Base-by-base conservation (phyloP, 148 eudicot genomes). In the Nepenthes mirabilis region DNA sequence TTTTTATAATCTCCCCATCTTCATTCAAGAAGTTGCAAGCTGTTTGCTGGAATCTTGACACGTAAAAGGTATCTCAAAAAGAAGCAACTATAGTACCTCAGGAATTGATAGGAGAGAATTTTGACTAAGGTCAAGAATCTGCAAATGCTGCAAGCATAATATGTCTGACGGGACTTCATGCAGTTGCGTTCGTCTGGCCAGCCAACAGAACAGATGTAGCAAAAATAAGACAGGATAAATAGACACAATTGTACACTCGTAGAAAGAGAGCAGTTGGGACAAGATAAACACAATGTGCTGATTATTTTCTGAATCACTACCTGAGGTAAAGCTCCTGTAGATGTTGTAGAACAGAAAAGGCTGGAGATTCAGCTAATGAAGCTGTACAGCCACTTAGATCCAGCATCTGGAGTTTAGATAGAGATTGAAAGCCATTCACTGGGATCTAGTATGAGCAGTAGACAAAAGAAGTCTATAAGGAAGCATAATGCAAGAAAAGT, bases 321-420 rank as follows among this genome's bases (percentile, higher is more conserved):
- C 96, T 91, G 63, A 91, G 79, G 68, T 86, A 75, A 56, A 91
- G 96, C 78, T 91, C 98, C 75, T 83, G 82, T 78, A 91, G 63
- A 71, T 80, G 77, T 9, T 73, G 78, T 62, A 91, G 70, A 78
- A 80, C 64, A 48, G 95, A 82, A 72, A 91, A 88, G 64, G 78
- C 61, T 33, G 86, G 77, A 61, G 61, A 34, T 56, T 74, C 78
- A 14, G 82, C 81, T 78, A 88, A 72, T 59, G 85, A 82, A 69
- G 87, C 77, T 23, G 69, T 72, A 64, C 87, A 83, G 37, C 96
- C 83, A 77, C 98, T 91, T 65, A 91, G 83, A 71, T 91, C 94
- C 81, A 91, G 74, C 69, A 91, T 76, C 64, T 72, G 96, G 65
- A 91, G 83, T 64, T 69, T 82, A 45, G 86, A 60, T 35, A 68